Base-by-base conservation (phyloP, 2,329 filamentous ascomycete genomes). In the Malbranchea cinnamomea region DNA sequence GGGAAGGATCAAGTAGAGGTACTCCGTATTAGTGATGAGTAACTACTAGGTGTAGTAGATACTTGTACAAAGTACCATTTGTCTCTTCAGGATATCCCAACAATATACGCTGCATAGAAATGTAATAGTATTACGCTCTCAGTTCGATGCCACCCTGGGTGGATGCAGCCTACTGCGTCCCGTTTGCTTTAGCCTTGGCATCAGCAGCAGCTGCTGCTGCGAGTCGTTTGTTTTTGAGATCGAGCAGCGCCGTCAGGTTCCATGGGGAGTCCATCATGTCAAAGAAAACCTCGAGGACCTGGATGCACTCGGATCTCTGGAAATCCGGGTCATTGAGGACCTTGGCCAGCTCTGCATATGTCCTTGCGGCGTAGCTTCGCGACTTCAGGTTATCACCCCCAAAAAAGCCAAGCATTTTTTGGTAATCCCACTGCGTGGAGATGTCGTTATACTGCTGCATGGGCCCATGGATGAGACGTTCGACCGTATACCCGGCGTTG, bases 381-480 rank as follows among this genome's bases (percentile, higher is more conserved):
- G 33, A 25, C 7, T 22, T 7, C 20, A 7, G 7, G n/a, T 36
- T 28, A n/a, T 31, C 28, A 18, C 35, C 37, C n/a, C 39, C 35
- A 26, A 46, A 46, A 32, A 46, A 43, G 10, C 35, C 28, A 6
- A 45, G 33, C 38, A 45, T 41, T 28, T 44, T 41, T 28, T 45
- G 41, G 27, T 44, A 32, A 30, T 44, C 37, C 41, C 42, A 46
- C 19, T 31, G 29, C 33, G 41, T 37, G 18, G 40, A 43, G 23
- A 46, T 41, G 26, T 44, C 42, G 33, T 46, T 46, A 33, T 46
- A 46, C 22, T 37, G 32, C 19, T 37, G 31, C 29, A 33, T 34
- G 22, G 41, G 39, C n/a, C 44, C 44, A 28, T 47, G 44, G 28
- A 47, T 47, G 23, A 40, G 38, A n/a, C 44, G 36, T 27, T 47